Evolutionary conservation across 176 grass and related monocot genomes (phyloP).

Genomic region (Calamus simplicifolius): DNA sequence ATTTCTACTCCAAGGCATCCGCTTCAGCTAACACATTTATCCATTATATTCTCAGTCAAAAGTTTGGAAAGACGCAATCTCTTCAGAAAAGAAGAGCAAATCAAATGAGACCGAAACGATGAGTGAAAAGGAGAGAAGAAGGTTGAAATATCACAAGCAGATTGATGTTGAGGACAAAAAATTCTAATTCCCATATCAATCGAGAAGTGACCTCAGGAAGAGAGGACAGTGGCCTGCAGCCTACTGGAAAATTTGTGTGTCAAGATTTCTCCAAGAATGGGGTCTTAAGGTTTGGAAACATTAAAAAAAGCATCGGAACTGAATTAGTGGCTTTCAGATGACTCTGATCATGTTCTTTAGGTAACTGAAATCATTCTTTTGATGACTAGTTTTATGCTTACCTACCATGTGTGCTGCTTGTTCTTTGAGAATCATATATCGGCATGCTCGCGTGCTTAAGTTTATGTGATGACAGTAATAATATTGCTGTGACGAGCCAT

Average conservation of each 20-base stretch:
- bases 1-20: conserved; percentile 35
- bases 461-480: no score
- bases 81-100: not conserved
- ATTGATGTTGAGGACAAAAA: not conserved
- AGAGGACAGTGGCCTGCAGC: conserved; percentile 5
- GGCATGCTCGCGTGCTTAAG: no score
- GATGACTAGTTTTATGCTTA: no score
- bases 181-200: not conserved
- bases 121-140: no score
- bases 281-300: not conserved
- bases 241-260: not conserved
- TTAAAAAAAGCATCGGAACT: not conserved
- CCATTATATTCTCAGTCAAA: conserved; percentile 1
- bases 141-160: not conserved
- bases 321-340: not conserved
- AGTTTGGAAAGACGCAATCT: not conserved
- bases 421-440: no score
- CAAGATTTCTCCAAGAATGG: not conserved
- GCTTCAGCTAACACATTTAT: conserved; percentile 33
- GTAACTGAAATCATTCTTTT: no score
- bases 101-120: not conserved
- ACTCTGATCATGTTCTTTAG: no score
- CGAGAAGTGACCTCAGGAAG: conserved; percentile 6
- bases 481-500: no score
- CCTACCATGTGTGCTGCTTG: no score